phyloP scores from a whole-genome alignment of 2,329 filamentous ascomycete species.

The Cladosporium sp. region DNA sequence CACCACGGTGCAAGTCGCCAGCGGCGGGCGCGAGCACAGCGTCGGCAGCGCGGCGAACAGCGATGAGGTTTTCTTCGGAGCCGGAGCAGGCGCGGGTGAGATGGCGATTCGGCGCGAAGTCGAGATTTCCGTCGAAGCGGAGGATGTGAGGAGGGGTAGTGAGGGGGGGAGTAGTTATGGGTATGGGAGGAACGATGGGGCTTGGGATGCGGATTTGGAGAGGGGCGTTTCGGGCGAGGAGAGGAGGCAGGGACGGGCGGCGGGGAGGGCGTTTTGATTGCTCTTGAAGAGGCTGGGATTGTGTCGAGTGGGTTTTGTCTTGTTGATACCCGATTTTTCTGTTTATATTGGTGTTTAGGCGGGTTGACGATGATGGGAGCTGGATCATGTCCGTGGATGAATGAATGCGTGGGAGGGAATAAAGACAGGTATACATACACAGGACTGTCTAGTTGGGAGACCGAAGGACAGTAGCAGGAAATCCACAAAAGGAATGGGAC shows the following conservation, averaged over 20 bases:
- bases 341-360: too few relatives aligned
- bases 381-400: too few relatives aligned
- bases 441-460: too few relatives aligned
- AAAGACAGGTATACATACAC: too few relatives aligned
- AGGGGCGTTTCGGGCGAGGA: neutral
- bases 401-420: too few relatives aligned
- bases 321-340: too few relatives aligned
- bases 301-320: too few relatives aligned
- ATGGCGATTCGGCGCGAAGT: conserved; percentile 7
- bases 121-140: conserved; percentile 9
- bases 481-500: too few relatives aligned
- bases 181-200: neutral
- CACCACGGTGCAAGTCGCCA: neutral
- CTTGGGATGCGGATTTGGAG: conserved; percentile 2
- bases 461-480: too few relatives aligned
- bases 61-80: neutral
- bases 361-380: too few relatives aligned
- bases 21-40: neutral
- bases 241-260: neutral
- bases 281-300: too few relatives aligned
- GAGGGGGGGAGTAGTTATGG: neutral
- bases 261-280: neutral
- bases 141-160: conserved; percentile 5
- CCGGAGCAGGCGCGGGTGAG: neutral
- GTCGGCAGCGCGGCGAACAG: neutral